Conservation (phyloP, 371 early-diverging fungal species). For the Sporodiniella umbellata region DNA sequence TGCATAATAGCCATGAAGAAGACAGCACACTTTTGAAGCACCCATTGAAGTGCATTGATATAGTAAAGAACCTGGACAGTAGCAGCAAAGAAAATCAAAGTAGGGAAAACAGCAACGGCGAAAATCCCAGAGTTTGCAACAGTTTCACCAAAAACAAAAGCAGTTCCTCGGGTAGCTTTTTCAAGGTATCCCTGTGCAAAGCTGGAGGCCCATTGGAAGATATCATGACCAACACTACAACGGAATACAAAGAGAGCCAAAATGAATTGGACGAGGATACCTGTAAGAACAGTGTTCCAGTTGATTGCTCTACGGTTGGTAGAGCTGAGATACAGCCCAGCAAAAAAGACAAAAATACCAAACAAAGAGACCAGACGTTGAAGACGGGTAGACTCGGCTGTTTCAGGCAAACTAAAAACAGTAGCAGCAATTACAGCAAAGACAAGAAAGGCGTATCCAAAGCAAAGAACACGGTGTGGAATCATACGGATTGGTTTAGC, state of each 20-base stretch:
- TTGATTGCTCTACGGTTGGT: slow-evolving; percentile 59
- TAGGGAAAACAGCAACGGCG: slow-evolving; percentile 74
- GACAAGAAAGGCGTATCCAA: slow-evolving; percentile 35
- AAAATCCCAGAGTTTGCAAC: slow-evolving; percentile 47
- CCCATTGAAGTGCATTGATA: slow-evolving; percentile 82
- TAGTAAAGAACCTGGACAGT: slow-evolving; percentile 85
- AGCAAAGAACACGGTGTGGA: slow-evolving; percentile 6
- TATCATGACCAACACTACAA: slow-evolving; percentile 68
- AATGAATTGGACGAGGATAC: slow-evolving; percentile 74
- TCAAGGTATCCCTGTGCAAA: slow-evolving; percentile 65
- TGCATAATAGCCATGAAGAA: slow-evolving; percentile 69
- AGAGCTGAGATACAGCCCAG: slow-evolving; percentile 54
- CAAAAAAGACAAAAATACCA: slow-evolving; percentile 68
- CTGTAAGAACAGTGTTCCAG: slow-evolving; percentile 77
- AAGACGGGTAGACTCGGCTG: slow-evolving; percentile 52
- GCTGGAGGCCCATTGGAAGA: slow-evolving; percentile 73
- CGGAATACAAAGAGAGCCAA: slow-evolving; percentile 81
- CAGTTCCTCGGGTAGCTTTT: slow-evolving; percentile 63
- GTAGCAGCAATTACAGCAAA: slow-evolving; percentile 54
- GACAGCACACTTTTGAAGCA: slow-evolving; percentile 67
- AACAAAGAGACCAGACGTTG: slow-evolving; percentile 74
- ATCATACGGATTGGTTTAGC: slow-evolving; percentile 23
- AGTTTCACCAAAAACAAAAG: slow-evolving; percentile 65
- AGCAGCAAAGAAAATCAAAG: slow-evolving; percentile 85
- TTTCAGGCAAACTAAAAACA: slow-evolving; percentile 56